phyloP scores from a whole-genome alignment of 1,284 basidiomycete genomes.

The Xerocomus nothofagi region DNA sequence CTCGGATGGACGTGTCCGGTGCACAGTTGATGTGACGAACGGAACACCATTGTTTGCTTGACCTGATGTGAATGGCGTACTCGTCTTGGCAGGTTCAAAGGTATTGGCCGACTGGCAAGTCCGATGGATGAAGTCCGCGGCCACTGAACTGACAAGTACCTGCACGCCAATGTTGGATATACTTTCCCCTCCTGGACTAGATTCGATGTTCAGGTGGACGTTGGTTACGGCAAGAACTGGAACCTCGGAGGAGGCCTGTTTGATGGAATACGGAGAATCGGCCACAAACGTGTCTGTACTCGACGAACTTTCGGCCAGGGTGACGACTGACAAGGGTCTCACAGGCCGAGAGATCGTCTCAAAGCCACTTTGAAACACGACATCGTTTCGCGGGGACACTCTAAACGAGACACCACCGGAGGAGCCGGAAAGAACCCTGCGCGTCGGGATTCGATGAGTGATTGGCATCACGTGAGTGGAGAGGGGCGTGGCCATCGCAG shows the following conservation, averaged over 20 bases:
- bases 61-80: constrained; percentile 15
- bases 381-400: constrained; percentile 1
- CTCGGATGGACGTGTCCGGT: neutral
- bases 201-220: neutral
- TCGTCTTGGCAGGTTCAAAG: constrained; percentile 21
- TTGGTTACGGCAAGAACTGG: constrained; percentile 1
- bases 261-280: constrained; percentile 23
- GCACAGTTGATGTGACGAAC: neutral
- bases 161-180: neutral
- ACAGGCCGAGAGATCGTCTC: neutral
- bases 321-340: constrained; percentile 12
- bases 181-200: neutral
- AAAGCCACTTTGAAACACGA: neutral
- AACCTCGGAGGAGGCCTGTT: constrained; percentile 7
- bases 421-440: constrained; percentile 1
- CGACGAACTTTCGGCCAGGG: constrained; percentile 14
- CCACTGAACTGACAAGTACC: neutral
- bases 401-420: constrained; percentile 12
- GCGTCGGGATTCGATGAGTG: neutral
- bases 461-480: constrained; percentile 11
- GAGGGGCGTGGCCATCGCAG: neutral
- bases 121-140: neutral
- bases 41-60: neutral
- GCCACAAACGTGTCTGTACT: constrained; percentile 28
- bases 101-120: neutral